Evolutionary conservation across 2,329 filamentous ascomycete genomes (phyloP).

Genomic region (Diaporthe velutina): DNA sequence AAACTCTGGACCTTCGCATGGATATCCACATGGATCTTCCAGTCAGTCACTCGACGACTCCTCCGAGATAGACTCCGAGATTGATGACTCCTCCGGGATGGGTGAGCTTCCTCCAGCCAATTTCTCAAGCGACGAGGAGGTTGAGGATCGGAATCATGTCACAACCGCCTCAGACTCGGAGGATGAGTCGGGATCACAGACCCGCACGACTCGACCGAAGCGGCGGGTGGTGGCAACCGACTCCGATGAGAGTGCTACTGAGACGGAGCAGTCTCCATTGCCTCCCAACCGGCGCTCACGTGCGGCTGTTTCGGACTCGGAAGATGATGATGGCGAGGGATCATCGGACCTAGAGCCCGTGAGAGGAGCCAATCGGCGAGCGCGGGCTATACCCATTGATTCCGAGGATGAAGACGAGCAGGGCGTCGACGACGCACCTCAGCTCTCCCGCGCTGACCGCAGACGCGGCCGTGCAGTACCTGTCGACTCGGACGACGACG

Average conservation of each 20-base stretch:
- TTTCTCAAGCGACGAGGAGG: constrained; percentile 22
- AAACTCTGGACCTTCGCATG: no score
- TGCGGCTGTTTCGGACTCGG: constrained; percentile 19
- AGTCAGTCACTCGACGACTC: no score
- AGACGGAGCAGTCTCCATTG: not conserved
- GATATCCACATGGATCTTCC: no score
- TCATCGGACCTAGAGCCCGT: not conserved
- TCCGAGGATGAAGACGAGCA: constrained; percentile 12
- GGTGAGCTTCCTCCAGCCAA: constrained; percentile 1
- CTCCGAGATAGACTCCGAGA: no score
- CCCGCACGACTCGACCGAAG: not conserved
- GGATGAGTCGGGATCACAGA: not conserved
- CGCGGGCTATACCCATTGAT: not conserved
- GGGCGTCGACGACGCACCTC: not conserved
- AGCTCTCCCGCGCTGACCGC: not conserved
- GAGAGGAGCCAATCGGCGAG: constrained; percentile 1
- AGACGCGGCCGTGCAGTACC: constrained; percentile 6
- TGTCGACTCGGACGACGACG: constrained; percentile 19
- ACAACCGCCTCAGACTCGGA: constrained; percentile 3
- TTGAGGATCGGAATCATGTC: not conserved
- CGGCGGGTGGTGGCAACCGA: constrained; percentile 20
- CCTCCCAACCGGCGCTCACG: not conserved
- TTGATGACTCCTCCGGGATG: not conserved
- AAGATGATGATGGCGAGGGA: constrained; percentile 14
- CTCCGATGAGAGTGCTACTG: constrained; percentile 20